A percentile compares a stretch with the other conserved stretches of the same genome.
phyloP scores from a whole-genome alignment of 1,284 basidiomycete genomes.

The Papiliotrema flavescens region DNA sequence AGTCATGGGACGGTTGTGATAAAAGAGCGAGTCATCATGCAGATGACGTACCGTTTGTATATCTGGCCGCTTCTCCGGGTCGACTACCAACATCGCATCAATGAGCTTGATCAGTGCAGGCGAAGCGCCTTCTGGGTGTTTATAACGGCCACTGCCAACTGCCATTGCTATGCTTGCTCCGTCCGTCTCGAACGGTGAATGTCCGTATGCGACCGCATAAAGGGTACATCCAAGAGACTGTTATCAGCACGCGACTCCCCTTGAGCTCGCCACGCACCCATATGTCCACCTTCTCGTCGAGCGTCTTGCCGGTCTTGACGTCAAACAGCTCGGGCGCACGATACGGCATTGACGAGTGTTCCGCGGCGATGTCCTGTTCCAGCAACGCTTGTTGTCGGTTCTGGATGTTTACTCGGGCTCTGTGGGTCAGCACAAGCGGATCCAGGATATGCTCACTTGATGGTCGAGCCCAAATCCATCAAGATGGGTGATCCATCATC shows the following conservation, averaged over 20 bases:
- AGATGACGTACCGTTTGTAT: slow-evolving; percentile 64
- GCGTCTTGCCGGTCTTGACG: slow-evolving; percentile 76
- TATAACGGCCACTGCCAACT: slow-evolving; percentile 80
- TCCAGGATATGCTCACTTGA: slow-evolving; percentile 31
- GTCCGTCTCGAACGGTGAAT: slow-evolving; percentile 88
- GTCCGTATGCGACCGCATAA: slow-evolving; percentile 84
- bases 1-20: too few species aligned
- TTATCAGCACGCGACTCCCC: not conserved
- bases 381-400: slow-evolving; percentile 79
- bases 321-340: slow-evolving; percentile 93
- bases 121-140: slow-evolving; percentile 75
- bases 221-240: slow-evolving; percentile 89
- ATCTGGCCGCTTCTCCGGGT: slow-evolving; percentile 74
- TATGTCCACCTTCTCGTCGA: slow-evolving; percentile 95
- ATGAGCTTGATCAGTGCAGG: slow-evolving; percentile 75
- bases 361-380: slow-evolving; percentile 90
- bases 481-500: slow-evolving; percentile 89
- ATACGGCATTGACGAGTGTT: slow-evolving; percentile 95
- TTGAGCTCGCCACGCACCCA: slow-evolving; percentile 61
- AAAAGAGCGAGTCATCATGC: too few species aligned
- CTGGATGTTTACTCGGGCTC: slow-evolving; percentile 50
- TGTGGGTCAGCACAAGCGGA: slow-evolving; percentile 11
- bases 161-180: slow-evolving; percentile 93
- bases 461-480: slow-evolving; percentile 93
- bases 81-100: slow-evolving; percentile 73